These are phyloP conservation scores for Fusarium odoratissimum DNA, from an alignment of 2,329 filamentous ascomycete genomes.

Conservation along the genomic window DNA sequence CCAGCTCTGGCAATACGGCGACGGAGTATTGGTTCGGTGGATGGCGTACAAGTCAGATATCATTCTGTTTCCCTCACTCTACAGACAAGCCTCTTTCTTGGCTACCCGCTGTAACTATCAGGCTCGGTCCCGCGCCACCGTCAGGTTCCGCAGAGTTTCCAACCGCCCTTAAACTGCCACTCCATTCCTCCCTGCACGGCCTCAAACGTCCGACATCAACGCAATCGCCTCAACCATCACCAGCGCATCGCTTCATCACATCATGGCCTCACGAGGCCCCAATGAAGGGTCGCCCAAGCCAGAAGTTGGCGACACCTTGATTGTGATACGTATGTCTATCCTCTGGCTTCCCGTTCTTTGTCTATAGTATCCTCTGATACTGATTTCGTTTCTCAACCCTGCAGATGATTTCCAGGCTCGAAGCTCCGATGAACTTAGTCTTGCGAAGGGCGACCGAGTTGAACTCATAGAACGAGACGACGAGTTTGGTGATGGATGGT, in stretches of 20 bases:
- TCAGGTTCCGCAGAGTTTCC: slow-evolving; percentile 37
- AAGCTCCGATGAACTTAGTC: slow-evolving; percentile 90
- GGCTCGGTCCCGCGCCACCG: slow-evolving; percentile 32
- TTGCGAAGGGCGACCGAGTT: slow-evolving; percentile 85
- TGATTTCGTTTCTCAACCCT: slow-evolving; percentile 23
- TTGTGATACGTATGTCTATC: slow-evolving; percentile 75
- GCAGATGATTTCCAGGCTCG: slow-evolving; percentile 92
- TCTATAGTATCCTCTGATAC: slow-evolving; percentile 7
- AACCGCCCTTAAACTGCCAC: slow-evolving; percentile 39
- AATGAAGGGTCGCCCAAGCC: slow-evolving; percentile 58
- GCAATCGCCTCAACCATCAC: slow-evolving; percentile 24
- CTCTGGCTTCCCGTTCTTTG: slow-evolving; percentile 40
- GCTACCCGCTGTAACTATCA: slow-evolving; percentile 15
- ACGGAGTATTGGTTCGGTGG: slow-evolving; percentile 36
- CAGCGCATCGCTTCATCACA: slow-evolving; percentile 39
- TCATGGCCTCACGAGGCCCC: slow-evolving; percentile 58
- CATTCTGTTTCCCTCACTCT: slow-evolving; percentile 22
- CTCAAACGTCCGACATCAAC: slow-evolving; percentile 36
- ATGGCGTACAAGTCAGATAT: slow-evolving; percentile 33
- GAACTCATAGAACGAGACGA: slow-evolving; percentile 87
- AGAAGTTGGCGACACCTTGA: slow-evolving; percentile 73
- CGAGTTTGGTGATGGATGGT: slow-evolving; percentile 91
- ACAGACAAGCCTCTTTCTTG: slow-evolving; percentile 14
- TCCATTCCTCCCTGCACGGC: slow-evolving; percentile 34
- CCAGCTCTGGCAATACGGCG: slow-evolving; percentile 36